phyloP scores from a whole-genome alignment of 2,329 filamentous ascomycete species.

The Pseudocercospora eumusae region DNA sequence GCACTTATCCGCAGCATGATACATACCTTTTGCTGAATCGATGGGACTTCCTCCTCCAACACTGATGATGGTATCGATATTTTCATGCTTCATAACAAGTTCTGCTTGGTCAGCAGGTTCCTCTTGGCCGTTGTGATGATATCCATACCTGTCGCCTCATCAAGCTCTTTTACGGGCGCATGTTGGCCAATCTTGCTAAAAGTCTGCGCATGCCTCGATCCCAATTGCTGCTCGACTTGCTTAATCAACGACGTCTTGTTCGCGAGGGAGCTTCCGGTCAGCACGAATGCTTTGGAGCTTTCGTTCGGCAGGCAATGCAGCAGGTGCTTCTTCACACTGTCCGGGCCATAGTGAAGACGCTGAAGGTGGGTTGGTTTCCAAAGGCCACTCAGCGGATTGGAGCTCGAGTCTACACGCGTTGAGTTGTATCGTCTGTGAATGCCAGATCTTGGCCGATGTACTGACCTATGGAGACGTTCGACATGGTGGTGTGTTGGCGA shows the following conservation, averaged over 20 bases:
- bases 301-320: constrained; percentile 47
- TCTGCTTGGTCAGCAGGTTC: constrained; percentile 25
- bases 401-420: constrained; percentile 46
- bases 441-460: constrained; percentile 6
- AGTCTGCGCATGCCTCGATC: constrained; percentile 56
- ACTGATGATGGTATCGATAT: constrained; percentile 57
- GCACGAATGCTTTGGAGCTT: constrained; percentile 58
- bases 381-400: constrained; percentile 50
- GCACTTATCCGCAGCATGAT: background rate
- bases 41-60: constrained; percentile 60
- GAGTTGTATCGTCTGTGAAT: constrained; percentile 39
- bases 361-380: constrained; percentile 55
- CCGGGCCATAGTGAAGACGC: constrained; percentile 53
- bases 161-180: constrained; percentile 56
- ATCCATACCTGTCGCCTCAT: constrained; percentile 49
- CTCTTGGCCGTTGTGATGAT: background rate
- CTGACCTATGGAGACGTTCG: constrained; percentile 28
- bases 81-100: constrained; percentile 47
- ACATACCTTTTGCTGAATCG: constrained; percentile 48
- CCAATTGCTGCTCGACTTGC: constrained; percentile 53
- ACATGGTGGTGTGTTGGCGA: constrained; percentile 13
- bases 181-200: constrained; percentile 59
- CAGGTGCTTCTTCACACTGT: constrained; percentile 52
- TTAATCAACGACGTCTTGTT: constrained; percentile 57
- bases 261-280: constrained; percentile 57